Percentiles rank a stretch among this genome's conserved stretches.
These are phyloP conservation scores for Alternaria sp. DNA, from an alignment of 2,329 filamentous ascomycete genomes.

Conservation along the genomic window DNA sequence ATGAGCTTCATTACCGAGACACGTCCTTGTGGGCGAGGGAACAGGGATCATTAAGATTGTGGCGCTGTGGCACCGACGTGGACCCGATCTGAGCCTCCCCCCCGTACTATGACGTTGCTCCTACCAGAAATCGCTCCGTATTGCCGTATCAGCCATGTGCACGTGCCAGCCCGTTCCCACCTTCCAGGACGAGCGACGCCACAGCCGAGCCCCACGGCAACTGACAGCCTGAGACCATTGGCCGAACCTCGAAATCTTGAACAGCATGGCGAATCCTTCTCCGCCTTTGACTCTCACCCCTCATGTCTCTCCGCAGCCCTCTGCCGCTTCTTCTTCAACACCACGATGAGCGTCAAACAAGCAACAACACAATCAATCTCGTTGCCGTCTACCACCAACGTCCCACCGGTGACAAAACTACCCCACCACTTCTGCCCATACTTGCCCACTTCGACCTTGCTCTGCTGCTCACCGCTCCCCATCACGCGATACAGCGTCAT, in stretches of 20 bases:
- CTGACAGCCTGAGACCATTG: background rate
- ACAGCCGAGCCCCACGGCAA: slow-evolving; percentile 1
- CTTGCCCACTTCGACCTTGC: slow-evolving; percentile 32
- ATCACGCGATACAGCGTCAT: slow-evolving; percentile 36
- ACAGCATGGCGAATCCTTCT: background rate
- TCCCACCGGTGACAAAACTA: slow-evolving; percentile 31
- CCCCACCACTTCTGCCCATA: slow-evolving; percentile 42
- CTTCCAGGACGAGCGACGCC: slow-evolving; percentile 7
- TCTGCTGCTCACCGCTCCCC: slow-evolving; percentile 24
- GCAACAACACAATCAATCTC: slow-evolving; percentile 30
- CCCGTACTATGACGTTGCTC: slow-evolving; percentile 22
- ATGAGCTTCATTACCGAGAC: background rate
- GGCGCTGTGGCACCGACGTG: slow-evolving; percentile 15
- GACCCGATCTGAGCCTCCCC: slow-evolving; percentile 18
- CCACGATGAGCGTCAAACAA: slow-evolving; percentile 30
- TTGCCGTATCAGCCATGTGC: slow-evolving; percentile 1
- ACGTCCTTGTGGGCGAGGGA: slow-evolving; percentile 14
- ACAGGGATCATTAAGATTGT: slow-evolving; percentile 12
- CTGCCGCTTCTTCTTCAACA: slow-evolving; percentile 44
- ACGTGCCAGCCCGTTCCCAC: slow-evolving; percentile 7
- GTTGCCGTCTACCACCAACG: slow-evolving; percentile 32
- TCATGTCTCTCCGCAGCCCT: slow-evolving; percentile 19
- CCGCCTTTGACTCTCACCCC: background rate
- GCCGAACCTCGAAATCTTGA: background rate
- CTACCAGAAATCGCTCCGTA: slow-evolving; percentile 9